Percentiles rank a stretch among this genome's conserved stretches.
Conservation (phyloP, 192 early-diverging fungal species). For the Chytriomyces hyalinus region DNA sequence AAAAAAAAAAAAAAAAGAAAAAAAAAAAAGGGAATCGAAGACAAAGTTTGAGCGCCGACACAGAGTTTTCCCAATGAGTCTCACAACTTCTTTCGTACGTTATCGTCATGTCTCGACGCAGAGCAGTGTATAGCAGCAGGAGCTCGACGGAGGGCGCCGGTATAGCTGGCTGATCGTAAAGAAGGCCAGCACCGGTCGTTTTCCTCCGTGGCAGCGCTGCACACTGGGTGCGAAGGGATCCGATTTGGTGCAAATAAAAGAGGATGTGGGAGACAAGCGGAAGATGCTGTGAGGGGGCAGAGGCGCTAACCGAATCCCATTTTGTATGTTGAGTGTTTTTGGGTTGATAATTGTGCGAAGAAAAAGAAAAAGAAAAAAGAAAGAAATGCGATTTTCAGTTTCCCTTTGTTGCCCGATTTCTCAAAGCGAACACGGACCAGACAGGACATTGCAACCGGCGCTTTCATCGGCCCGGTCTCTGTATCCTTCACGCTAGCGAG, state of each 20-base stretch:
- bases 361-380: constrained; percentile 33
- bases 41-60: too few relatives aligned
- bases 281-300: neutral
- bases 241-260: constrained; percentile 24
- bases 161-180: neutral
- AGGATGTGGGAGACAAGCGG: constrained; percentile 3
- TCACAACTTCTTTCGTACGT: neutral
- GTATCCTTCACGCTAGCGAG: too few relatives aligned
- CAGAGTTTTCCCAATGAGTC: neutral
- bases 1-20: neutral
- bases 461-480: too few relatives aligned
- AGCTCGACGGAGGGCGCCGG: neutral
- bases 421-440: too few relatives aligned
- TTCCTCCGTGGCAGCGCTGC: neutral
- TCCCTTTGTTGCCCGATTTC: neutral
- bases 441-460: too few relatives aligned
- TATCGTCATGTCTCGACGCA: constrained; percentile 1
- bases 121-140: neutral
- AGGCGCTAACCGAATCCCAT: constrained; percentile 32
- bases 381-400: constrained; percentile 4
- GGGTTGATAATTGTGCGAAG: neutral
- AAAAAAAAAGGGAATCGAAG: neutral
- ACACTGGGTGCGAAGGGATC: constrained; percentile 3
- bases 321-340: neutral
- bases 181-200: neutral